Evolutionary conservation across 306 rosid species (phyloP).

Genomic region (Trifolium repens): DNA sequence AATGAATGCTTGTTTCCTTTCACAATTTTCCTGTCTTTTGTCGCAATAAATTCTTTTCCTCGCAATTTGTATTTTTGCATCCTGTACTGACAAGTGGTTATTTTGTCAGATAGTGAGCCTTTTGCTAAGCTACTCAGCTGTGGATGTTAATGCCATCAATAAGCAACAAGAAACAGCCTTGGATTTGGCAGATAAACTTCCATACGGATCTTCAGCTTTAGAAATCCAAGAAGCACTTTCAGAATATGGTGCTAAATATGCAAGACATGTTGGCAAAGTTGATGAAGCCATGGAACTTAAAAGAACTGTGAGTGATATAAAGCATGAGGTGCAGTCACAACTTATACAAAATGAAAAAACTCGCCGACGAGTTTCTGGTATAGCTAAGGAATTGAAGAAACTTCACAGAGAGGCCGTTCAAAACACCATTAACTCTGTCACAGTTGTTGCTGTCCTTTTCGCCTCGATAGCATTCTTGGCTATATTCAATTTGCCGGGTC

Average conservation of each 20-base stretch:
- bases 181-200: slow-evolving; percentile 90
- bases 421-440: slow-evolving; percentile 81
- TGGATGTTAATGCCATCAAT: slow-evolving; percentile 80
- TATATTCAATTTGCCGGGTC: slow-evolving; percentile 95
- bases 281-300: slow-evolving; percentile 96
- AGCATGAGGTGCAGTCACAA: slow-evolving; percentile 90
- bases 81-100: slow-evolving; percentile 35
- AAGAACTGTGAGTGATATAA: slow-evolving; percentile 94
- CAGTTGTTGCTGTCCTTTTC: slow-evolving; percentile 88
- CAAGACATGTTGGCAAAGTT: slow-evolving; percentile 75
- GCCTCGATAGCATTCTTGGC: slow-evolving; percentile 98
- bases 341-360: slow-evolving; percentile 81
- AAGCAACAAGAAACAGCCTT: slow-evolving; percentile 79
- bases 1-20: slow-evolving; percentile 15
- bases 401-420: slow-evolving; percentile 96
- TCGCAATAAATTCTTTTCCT: background rate
- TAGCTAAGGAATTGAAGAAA: slow-evolving; percentile 91
- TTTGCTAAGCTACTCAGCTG: slow-evolving; percentile 61
- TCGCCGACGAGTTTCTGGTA: slow-evolving; percentile 85
- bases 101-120: slow-evolving; percentile 68
- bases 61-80: background rate
- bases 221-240: slow-evolving; percentile 73
- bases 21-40: slow-evolving; percentile 5
- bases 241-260: slow-evolving; percentile 87
- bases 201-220: slow-evolving; percentile 71